Conservation (phyloP, 2,329 filamentous ascomycete genomes). For the Ploettnerulaceae sp. region DNA sequence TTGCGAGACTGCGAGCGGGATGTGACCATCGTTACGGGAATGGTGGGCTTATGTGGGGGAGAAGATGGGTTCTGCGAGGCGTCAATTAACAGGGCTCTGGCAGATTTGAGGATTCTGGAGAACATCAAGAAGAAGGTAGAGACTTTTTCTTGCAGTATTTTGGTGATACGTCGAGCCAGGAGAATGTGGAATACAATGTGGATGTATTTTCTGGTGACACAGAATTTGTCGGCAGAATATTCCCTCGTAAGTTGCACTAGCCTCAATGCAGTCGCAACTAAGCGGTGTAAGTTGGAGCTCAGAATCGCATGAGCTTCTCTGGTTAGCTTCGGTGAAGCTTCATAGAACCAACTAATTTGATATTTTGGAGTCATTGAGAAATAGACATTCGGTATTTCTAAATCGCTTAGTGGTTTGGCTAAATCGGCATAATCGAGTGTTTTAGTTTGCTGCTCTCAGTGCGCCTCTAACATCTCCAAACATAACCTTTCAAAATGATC, state of each 20-base stretch:
- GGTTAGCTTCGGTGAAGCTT: too few relatives aligned
- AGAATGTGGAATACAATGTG: not conserved
- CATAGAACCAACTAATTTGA: too few relatives aligned
- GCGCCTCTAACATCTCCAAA: too few relatives aligned
- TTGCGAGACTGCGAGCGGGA: constrained; percentile 15
- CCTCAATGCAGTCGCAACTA: not conserved
- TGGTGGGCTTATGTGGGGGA: not conserved
- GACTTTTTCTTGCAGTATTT: not conserved
- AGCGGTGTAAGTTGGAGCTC: not conserved
- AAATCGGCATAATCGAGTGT: too few relatives aligned
- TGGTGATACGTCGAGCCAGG: not conserved
- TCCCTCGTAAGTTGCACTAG: not conserved
- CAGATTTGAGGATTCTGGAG: constrained; percentile 26
- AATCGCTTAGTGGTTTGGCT: too few relatives aligned
- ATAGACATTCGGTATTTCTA: too few relatives aligned
- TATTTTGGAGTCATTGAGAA: too few relatives aligned
- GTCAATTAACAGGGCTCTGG: constrained; percentile 21
- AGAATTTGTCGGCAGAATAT: not conserved
- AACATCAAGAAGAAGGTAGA: constrained; percentile 24
- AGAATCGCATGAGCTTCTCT: too few relatives aligned
- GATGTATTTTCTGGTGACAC: not conserved
- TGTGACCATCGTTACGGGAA: constrained; percentile 22
- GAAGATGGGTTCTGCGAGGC: constrained; percentile 4
- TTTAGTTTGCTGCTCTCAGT: too few relatives aligned
- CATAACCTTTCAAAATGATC: not conserved